Evolutionary conservation across 805 yeast genomes (phyloP).

Genomic region (Candida jianshihensis): DNA sequence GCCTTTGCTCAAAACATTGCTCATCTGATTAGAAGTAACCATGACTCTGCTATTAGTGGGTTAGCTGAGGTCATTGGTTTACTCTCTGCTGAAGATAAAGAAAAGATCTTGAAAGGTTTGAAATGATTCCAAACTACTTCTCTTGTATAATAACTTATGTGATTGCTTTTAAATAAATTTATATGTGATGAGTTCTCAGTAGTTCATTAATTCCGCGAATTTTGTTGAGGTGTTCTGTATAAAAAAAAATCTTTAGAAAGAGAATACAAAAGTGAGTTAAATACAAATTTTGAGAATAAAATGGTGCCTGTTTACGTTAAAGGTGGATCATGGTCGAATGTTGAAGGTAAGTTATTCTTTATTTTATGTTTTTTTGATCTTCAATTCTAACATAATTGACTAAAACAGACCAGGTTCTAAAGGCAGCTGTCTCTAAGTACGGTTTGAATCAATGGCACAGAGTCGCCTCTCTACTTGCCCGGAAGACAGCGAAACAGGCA

Average conservation of each 20-base stretch:
- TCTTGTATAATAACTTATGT: no score
- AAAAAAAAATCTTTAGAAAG: neutral
- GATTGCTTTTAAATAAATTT: no score
- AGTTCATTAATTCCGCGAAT: no score
- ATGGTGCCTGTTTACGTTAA: conserved; percentile 66
- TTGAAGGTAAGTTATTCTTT: conserved; percentile 27
- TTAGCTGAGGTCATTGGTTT: conserved; percentile 46
- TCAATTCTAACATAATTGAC: conserved; percentile 15
- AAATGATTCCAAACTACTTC: conserved; percentile 19
- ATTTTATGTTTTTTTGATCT: neutral
- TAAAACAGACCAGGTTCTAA: conserved; percentile 63
- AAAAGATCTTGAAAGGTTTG: conserved; percentile 30
- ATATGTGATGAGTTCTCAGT: no score
- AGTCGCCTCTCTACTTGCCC: conserved; percentile 76
- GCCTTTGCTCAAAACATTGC: conserved; percentile 59
- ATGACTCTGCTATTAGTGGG: conserved; percentile 47
- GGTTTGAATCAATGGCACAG: conserved; percentile 95
- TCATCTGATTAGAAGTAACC: conserved; percentile 48
- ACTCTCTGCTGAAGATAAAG: conserved; percentile 48
- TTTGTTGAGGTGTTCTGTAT: no score
- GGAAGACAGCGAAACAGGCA: conserved; percentile 87
- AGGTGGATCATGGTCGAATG: conserved; percentile 87
- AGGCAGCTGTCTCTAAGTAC: conserved; percentile 88
- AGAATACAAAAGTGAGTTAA: neutral
- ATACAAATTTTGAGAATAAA: conserved; percentile 1